Base-by-base conservation (phyloP, 2,329 filamentous ascomycete genomes). In the Didymellaceae sp. region DNA sequence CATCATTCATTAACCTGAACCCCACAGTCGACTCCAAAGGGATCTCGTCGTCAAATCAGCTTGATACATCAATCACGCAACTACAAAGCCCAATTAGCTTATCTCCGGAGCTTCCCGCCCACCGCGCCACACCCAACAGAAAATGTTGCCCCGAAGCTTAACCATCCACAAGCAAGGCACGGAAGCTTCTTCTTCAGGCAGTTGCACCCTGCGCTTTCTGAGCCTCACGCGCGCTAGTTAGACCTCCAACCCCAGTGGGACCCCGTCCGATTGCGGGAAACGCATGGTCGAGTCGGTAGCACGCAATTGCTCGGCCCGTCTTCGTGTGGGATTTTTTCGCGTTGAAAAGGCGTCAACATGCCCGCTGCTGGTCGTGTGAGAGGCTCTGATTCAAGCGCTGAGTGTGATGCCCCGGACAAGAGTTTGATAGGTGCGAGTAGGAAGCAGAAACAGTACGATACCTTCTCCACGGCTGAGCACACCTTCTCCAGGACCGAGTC, bases 41-140 rank as follows among this genome's bases (percentile, higher is more conserved):
- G n/a, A n/a, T 34, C 9, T 6, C 1, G 32, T 34, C 8, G 10
- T 34, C 9, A 14, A 16, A n/a, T 14, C 7, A n/a, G 18, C 10
- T 37, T 7, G 11, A 21, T 11, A 10, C 16, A 14, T 25, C 22
- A 22, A 35, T 41, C 48, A 28, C 42, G 48, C 48, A 52, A 46
- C 33, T 8, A 10, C 17, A 13, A n/a, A 3, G 24, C 31, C 18
- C 31, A 26, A 24, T 33, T 46, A 37, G 37, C 42, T 37, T 37
- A 30, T 45, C 21, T 32, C 46, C 48, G 48, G 48, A 42, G 31
- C 48, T 52, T n/a, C n/a, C n/a, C n/a, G n/a, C n/a, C n/a, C n/a
- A n/a, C n/a, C n/a, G n/a, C n/a, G n/a, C n/a, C n/a, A 5, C 38
- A 43, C 50, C 39, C 44, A 53, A 53, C 50, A 47, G 26, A 53